Base-by-base conservation (phyloP, 768 basidiomycete species). In the Galerina sulciceps region DNA sequence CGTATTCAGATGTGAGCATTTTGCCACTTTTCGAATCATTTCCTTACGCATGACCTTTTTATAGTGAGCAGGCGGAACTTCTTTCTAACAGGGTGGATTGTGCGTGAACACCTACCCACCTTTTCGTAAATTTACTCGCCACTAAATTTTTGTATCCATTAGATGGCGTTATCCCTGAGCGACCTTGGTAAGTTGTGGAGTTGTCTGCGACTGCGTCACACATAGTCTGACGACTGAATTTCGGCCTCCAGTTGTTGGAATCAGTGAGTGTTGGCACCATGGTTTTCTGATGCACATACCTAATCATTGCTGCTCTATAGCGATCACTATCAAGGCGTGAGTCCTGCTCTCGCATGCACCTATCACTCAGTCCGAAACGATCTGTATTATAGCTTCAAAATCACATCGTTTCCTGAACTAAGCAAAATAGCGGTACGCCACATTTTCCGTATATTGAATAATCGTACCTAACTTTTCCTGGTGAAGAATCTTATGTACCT, bases 261-360 rank as follows among this genome's bases (percentile, higher is more conserved):
- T 76, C 36, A 67, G 79, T 80, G 60, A 63, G 76, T 68, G 45
- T 57, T 36, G n/a, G 10, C n/a, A 35, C 9, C 20, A 9, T 34
- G 23, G 6, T 20, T 3, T 34, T 13, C 3, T n/a, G 23, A 37
- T 6, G 9, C n/a, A n/a, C n/a, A n/a, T 5, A 37, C 5, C 35
- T 57, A 41, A 48, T 4, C 31, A 6, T 48, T 41, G 20, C 36
- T 22, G n/a, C 13, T 31, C 17, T 41, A 14, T 45, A 86, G 85
- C 75, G 22, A 83, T 85, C 58, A 82, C 83, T 1, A 76, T 67
- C 36, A 85, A 82, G 76, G 79, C 80, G 83, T 85, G 48, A 45
- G 81, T 67, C 31, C 20, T 57, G 23, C 10, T 58, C 13, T 20
- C 8, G 44, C 20, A 13, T 11, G n/a, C 35, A 44, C 5, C 11